Conservation (phyloP, 176 grass and related monocot species). For the Carex littledalei region DNA sequence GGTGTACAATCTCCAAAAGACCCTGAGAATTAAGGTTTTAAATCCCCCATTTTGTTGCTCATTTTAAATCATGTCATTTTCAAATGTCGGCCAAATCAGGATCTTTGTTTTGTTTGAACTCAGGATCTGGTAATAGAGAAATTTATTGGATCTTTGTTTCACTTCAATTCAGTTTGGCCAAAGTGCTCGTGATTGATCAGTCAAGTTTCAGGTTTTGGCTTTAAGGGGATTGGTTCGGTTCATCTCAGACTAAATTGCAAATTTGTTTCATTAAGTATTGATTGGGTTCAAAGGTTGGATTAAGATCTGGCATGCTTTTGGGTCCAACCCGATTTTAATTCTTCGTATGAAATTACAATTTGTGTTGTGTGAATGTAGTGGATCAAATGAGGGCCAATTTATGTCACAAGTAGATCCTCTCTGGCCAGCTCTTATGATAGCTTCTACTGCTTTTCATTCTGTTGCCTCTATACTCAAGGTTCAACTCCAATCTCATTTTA, state of each 20-base stretch:
- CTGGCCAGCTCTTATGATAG: constrained; percentile 81
- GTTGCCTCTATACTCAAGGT: constrained; percentile 95
- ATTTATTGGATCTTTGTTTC: not conserved
- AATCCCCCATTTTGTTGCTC: not conserved
- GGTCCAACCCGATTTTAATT: not conserved
- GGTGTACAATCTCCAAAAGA: not conserved
- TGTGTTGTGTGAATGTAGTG: constrained; percentile 45
- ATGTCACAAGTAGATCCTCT: constrained; percentile 53
- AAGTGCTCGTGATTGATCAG: not conserved
- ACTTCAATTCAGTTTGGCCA: not conserved
- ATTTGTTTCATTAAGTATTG: not conserved
- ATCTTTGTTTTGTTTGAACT: not conserved
- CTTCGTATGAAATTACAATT: not conserved
- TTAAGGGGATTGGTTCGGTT: not conserved
- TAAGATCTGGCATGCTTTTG: not conserved
- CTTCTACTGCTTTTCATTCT: constrained; percentile 77
- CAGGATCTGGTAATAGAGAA: not conserved
- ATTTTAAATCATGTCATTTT: not conserved
- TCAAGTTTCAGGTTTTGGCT: not conserved
- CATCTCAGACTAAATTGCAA: not conserved
- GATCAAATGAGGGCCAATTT: constrained; percentile 46
- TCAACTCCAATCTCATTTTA: constrained; percentile 18
- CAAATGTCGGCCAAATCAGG: not conserved
- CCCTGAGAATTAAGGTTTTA: not conserved
- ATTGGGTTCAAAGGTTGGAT: not conserved